Evolutionary conservation across 768 basidiomycete species (phyloP), one percentile per base, ranked within the genome.

Genomic region (Pisolithus albus): DNA sequence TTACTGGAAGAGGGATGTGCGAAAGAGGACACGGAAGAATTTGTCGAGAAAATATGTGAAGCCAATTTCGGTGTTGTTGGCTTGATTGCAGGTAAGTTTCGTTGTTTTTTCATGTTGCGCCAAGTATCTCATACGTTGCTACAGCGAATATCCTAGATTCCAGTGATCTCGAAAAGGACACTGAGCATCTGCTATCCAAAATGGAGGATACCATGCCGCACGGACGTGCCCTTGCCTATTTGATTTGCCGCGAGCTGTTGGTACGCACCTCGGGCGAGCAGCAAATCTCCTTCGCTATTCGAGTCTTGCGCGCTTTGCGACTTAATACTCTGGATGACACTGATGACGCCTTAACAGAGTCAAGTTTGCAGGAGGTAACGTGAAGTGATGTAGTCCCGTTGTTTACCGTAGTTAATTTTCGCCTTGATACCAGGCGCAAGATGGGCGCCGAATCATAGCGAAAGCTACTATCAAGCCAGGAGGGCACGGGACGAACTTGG

Each of bases 111-210:
- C 19, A 23, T 16, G 2, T 16, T 21, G 24, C 24, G 24, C 36
- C 18, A 51, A 41, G n/a, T 34, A 46, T 47, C 52, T 32, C 28
- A 28, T 49, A 46, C 37, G 30, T 21, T 19, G 43, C 28, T 52
- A 16, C 56, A 89, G 90, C 80, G 46, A 89, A 87, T 53, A 79
- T 91, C 47, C 59, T 84, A 9, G 63, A 63, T 3, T 86, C 84
- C 0, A 70, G 75, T 37, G 59, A 75, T 18, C 72, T 70, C 47
- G 47, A 62, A 2, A 56, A 66, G 19, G 75, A 82, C 52, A 59
- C 84, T 16, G 69, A 70, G 2, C 68, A 69, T 48, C 62, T 93
- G 13, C 60, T 89, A 4, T 57, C 58, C 16, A 82, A 78, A 55
- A 55, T 89, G 10, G 68, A 73, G 2, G 75, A 78, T 44, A 47